Evolutionary conservation across 495 filamentous ascomycete species (phyloP).

Genomic region (Amorphotheca resinae): DNA sequence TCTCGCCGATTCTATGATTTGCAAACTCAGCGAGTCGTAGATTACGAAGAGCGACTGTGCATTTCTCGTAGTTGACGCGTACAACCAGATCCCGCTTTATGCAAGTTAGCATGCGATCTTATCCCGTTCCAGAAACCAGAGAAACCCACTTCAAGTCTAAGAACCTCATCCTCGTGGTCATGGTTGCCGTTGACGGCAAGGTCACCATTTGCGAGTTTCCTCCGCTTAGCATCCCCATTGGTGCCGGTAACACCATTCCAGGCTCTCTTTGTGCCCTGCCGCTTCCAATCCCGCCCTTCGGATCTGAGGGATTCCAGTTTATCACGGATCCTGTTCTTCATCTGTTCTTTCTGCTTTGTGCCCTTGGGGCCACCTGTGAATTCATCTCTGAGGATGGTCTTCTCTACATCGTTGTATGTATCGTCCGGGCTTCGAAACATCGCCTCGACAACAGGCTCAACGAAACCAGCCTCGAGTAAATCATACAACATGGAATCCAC

Average conservation of each 20-base stretch:
- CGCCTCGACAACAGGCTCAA: constrained; percentile 11
- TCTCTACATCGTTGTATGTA: constrained; percentile 15
- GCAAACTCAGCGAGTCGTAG: constrained; percentile 53
- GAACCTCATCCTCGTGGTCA: constrained; percentile 25
- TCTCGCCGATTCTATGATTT: constrained; percentile 44
- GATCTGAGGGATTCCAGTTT: constrained; percentile 10
- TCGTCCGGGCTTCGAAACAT: constrained; percentile 20
- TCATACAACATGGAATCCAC: constrained; percentile 10
- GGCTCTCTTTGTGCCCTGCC: constrained; percentile 11
- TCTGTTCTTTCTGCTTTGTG: constrained; percentile 19
- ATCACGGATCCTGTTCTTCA: constrained; percentile 7
- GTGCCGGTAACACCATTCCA: constrained; percentile 12
- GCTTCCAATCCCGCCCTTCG: constrained; percentile 14
- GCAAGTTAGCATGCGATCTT: constrained; percentile 20
- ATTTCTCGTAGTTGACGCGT: constrained; percentile 76
- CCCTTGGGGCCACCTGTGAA: constrained; percentile 16
- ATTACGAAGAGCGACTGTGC: constrained; percentile 69
- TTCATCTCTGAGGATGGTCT: constrained; percentile 2
- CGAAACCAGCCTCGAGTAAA: constrained; percentile 12
- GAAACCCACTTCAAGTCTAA: constrained; percentile 29
- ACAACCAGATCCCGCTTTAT: constrained; percentile 46
- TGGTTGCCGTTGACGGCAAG: constrained; percentile 17
- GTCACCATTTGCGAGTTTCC: constrained; percentile 31
- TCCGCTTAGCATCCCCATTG: constrained; percentile 27
- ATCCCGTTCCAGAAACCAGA: constrained; percentile 4